These are phyloP conservation scores for Sanguinoderma infundibulare DNA, from an alignment of 1,284 basidiomycete genomes.

Conservation along the genomic window DNA sequence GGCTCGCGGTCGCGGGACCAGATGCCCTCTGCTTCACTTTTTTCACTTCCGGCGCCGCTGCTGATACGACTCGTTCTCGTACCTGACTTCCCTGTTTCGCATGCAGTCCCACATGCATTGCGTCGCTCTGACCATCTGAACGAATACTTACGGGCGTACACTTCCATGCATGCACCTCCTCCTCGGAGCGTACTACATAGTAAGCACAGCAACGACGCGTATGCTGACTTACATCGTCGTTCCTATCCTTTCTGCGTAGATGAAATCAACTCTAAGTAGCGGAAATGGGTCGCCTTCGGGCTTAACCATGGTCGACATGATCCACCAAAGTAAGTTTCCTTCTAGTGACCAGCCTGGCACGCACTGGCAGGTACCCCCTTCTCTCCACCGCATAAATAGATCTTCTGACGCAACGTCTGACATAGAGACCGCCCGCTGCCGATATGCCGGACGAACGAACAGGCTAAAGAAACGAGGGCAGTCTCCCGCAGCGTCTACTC, in stretches of 20 bases:
- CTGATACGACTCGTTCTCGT: neutral
- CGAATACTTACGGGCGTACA: too few species aligned
- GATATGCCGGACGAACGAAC: neutral
- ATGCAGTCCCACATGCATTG: neutral
- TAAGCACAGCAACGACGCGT: neutral
- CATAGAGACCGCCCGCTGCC: neutral
- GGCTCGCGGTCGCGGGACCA: neutral
- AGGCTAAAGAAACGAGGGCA: neutral
- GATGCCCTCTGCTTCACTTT: neutral
- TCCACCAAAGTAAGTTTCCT: neutral
- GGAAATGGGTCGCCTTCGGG: neutral
- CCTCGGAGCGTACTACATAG: too few species aligned
- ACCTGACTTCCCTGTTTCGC: neutral
- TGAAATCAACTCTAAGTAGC: neutral
- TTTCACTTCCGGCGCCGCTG: neutral
- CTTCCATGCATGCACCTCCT: too few species aligned
- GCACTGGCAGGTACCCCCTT: neutral
- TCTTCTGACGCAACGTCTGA: neutral
- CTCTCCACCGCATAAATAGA: neutral
- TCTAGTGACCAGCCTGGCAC: neutral
- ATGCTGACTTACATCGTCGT: neutral
- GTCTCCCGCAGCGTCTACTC: neutral
- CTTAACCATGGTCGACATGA: neutral
- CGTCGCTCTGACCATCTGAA: neutral
- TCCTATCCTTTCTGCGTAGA: neutral